Conservation (phyloP, 768 basidiomycete genomes). For the Boletus insuetus region DNA sequence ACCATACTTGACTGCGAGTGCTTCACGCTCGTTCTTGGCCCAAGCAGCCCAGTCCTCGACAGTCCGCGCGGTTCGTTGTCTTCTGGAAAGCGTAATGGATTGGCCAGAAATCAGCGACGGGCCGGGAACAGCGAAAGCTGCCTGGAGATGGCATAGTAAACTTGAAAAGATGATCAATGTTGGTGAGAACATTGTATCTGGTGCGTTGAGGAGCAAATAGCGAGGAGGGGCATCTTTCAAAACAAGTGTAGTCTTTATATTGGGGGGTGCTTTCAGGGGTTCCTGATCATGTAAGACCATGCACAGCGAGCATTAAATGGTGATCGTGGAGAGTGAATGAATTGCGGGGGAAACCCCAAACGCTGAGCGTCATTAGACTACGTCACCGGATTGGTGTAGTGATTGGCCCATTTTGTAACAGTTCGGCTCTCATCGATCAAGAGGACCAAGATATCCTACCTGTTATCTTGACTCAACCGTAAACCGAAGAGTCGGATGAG, state of each 20-base stretch:
- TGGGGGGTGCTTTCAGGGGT: conserved; percentile 1
- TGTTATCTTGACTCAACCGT: too few species aligned
- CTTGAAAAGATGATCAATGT: conserved; percentile 3
- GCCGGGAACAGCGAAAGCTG: conserved; percentile 17
- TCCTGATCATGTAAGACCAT: background rate
- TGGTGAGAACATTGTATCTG: conserved; percentile 15
- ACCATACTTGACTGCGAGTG: conserved; percentile 49
- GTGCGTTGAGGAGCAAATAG: background rate
- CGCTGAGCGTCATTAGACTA: too few species aligned
- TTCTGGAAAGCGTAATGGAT: conserved; percentile 25
- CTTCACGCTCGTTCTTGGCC: conserved; percentile 49
- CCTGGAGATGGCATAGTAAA: conserved; percentile 6
- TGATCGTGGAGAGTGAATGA: background rate
- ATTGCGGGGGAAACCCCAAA: conserved; percentile 2
- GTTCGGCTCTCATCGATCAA: too few species aligned
- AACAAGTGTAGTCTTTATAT: background rate
- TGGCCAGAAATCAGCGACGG: conserved; percentile 7
- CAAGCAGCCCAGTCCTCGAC: conserved; percentile 48
- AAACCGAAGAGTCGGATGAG: too few species aligned
- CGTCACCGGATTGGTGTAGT: too few species aligned
- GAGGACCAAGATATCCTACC: too few species aligned
- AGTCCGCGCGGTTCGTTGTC: conserved; percentile 10
- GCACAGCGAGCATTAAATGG: background rate
- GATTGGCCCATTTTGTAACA: too few species aligned
- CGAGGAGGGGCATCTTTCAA: background rate